Evolutionary conservation across 805 yeast species (phyloP).

Genomic region (Ogataea chonburiensis): DNA sequence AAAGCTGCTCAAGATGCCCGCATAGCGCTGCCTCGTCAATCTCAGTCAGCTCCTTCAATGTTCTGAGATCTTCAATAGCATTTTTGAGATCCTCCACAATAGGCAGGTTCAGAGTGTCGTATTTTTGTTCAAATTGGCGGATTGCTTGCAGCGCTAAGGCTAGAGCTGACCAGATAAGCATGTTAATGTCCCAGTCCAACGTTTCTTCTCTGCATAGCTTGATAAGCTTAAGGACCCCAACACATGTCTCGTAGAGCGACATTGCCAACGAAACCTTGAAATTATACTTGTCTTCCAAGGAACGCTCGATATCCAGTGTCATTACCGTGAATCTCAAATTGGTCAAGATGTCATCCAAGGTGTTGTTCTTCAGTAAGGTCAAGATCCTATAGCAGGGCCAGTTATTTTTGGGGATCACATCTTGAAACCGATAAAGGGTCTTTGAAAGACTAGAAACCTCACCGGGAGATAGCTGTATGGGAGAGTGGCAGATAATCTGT

Average conservation of each 20-base stretch:
- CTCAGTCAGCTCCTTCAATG: not conserved
- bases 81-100: slow-evolving; percentile 4
- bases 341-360: slow-evolving; percentile 11
- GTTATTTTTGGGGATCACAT: slow-evolving; percentile 17
- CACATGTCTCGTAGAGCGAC: slow-evolving; percentile 22
- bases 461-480: slow-evolving; percentile 1
- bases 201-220: slow-evolving; percentile 1
- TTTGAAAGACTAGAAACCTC: slow-evolving; percentile 4
- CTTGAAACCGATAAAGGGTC: slow-evolving; percentile 1
- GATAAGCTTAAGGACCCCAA: slow-evolving; percentile 11
- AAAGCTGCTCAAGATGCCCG: slow-evolving; percentile 1
- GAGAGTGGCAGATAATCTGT: slow-evolving; percentile 4
- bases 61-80: slow-evolving; percentile 8
- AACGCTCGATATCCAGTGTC: slow-evolving; percentile 13
- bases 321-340: slow-evolving; percentile 16
- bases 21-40: not conserved
- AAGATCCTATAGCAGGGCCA: slow-evolving; percentile 25
- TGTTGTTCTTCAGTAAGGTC: slow-evolving; percentile 11
- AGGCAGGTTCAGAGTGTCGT: slow-evolving; percentile 1
- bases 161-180: slow-evolving; percentile 4
- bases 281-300: slow-evolving; percentile 4
- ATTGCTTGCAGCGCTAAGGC: slow-evolving; percentile 8
- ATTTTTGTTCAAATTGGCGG: slow-evolving; percentile 4
- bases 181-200: slow-evolving; percentile 4
- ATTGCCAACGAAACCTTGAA: slow-evolving; percentile 16